Percentiles rank a stretch among this genome's conserved stretches.
These are phyloP conservation scores for Populus tremula DNA, from an alignment of 345 rosid genomes.

Conservation along the genomic window DNA sequence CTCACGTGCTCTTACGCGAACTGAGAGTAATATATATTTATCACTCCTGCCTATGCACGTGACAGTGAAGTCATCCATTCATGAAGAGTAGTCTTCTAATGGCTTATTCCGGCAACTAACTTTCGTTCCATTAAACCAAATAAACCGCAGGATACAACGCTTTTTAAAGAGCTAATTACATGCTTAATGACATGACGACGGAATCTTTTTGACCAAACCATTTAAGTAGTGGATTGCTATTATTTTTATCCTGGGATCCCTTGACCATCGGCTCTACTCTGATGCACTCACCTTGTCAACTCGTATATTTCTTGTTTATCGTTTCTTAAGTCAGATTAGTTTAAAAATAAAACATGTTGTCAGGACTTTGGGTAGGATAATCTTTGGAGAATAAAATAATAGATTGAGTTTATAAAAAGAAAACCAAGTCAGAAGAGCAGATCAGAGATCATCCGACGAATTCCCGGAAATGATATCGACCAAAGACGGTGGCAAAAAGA, in stretches of 20 bases:
- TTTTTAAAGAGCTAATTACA: background rate
- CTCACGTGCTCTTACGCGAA: too few species aligned
- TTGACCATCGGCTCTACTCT: background rate
- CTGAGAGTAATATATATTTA: too few species aligned
- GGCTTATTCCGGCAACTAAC: background rate
- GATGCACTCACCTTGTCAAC: background rate
- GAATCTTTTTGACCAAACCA: background rate
- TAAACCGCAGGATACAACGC: background rate
- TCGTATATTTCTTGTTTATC: background rate
- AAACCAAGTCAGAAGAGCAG: background rate
- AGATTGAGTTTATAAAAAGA: background rate
- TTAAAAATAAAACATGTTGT: background rate
- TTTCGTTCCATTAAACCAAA: background rate
- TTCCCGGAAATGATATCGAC: background rate
- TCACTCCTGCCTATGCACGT: background rate
- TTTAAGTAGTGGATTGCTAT: background rate
- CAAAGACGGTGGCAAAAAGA: background rate
- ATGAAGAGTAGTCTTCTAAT: background rate
- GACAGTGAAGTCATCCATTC: background rate
- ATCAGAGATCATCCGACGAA: background rate
- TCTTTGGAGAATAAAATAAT: background rate
- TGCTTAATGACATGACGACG: background rate
- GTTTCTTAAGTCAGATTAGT: background rate
- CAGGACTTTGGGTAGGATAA: background rate
- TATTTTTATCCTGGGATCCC: background rate